A percentile compares a stretch with the other conserved stretches of the same genome.
Evolutionary conservation across 352 stramenopile genomes (phyloP).

Genomic region (Globisporangium middletonii): DNA sequence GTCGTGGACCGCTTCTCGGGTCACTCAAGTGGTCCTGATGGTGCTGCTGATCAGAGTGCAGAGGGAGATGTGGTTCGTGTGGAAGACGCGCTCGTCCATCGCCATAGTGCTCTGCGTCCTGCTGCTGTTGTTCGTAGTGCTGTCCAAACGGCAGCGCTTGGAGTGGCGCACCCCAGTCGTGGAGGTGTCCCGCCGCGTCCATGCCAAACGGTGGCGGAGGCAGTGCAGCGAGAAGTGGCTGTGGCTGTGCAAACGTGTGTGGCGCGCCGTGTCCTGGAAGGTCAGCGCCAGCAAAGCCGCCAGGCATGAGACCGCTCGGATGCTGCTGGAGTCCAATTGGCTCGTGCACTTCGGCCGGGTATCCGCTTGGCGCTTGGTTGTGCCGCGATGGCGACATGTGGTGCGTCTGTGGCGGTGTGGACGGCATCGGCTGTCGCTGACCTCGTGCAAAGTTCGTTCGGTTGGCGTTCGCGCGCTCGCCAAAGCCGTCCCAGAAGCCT

Average conservation of each 20-base stretch:
- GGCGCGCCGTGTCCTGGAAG: neutral
- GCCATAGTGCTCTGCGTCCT: conserved; percentile 10
- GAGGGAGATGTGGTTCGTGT: neutral
- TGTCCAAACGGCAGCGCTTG: conserved; percentile 1
- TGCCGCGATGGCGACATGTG: conserved; percentile 5
- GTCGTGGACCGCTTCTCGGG: neutral
- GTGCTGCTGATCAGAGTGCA: conserved; percentile 12
- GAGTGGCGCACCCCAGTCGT: conserved; percentile 10
- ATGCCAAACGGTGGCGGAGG: neutral
- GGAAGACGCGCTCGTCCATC: neutral
- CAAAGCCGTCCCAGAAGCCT: conserved; percentile 41
- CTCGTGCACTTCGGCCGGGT: neutral
- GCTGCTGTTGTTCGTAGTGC: conserved; percentile 7
- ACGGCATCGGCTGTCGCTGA: conserved; percentile 15
- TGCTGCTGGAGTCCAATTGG: neutral
- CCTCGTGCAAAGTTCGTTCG: conserved; percentile 41
- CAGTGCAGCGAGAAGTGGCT: neutral
- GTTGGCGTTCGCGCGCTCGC: conserved; percentile 23
- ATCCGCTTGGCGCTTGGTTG: neutral
- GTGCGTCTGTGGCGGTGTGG: conserved; percentile 13
- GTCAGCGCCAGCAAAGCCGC: neutral
- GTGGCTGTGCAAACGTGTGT: conserved; percentile 4
- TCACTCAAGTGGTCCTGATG: conserved; percentile 9
- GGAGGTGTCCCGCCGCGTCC: neutral
- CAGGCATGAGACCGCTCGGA: neutral